Evolutionary conservation across 345 rosid species (phyloP).

Genomic region (Toxicodendron radicans): DNA sequence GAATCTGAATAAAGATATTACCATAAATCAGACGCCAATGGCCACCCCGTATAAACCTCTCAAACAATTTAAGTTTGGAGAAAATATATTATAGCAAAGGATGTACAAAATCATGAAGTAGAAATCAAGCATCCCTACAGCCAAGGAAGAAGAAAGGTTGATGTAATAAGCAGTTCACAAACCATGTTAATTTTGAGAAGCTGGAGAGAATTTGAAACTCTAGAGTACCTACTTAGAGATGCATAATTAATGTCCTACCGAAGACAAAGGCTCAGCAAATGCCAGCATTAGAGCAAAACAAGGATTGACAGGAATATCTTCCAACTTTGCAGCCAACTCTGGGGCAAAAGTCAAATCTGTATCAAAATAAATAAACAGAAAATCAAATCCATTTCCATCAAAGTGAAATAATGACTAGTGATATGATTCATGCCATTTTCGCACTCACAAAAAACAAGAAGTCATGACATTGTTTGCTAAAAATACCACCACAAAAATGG

Average conservation of each 20-base stretch:
- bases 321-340: slow-evolving; percentile 49
- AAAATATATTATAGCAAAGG: background rate
- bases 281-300: slow-evolving; percentile 87
- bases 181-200: background rate
- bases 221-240: background rate
- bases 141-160: background rate
- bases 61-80: background rate
- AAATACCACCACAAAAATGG: slow-evolving; percentile 1
- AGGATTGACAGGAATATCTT: slow-evolving; percentile 65
- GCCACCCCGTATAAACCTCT: background rate
- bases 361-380: background rate
- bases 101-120: background rate
- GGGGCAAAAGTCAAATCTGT: slow-evolving; percentile 62
- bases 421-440: background rate
- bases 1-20: slow-evolving; percentile 49
- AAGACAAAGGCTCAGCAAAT: slow-evolving; percentile 70
- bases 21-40: slow-evolving; percentile 14
- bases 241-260: slow-evolving; percentile 38
- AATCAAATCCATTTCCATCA: background rate
- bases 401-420: background rate
- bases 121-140: background rate
- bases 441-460: background rate
- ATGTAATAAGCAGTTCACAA: background rate
- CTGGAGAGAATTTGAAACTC: background rate
- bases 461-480: background rate